Evolutionary conservation across 1,284 basidiomycete species (phyloP), one percentile per base, ranked within the genome.

Genomic region (Cryptococcus sp.): DNA sequence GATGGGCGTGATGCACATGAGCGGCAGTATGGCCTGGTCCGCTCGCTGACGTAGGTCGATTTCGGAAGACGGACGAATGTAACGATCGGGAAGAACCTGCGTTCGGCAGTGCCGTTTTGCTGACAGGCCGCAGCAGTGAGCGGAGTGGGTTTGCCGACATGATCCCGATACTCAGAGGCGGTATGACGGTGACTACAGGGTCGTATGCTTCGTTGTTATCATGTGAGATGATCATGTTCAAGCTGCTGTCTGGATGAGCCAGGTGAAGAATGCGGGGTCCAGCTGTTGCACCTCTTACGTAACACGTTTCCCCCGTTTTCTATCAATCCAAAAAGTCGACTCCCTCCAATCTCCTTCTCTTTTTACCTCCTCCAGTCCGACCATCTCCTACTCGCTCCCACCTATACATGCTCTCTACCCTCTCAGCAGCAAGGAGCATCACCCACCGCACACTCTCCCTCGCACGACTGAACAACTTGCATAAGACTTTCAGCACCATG

Each of bases 401-500:
- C 25, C 40, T 42, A 23, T 60, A 60, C 55, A 60, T 60, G 59
- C 59, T 53, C 51, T 56, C 52, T 35, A 22, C 51, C 40, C 25
- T 53, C 23, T 27, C 19, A 35, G 17, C 51, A 27, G 20, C 40
- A 23, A 27, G n/a, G 20, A 27, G 44, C 19, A 53, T 17, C 38
- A 35, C 31, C 31, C 16, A 42, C 41, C 16, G 42, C 41, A 45
- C 11, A 4, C 31, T 35, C 31, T 35, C 8, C 13, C 13, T 8
- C 31, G 13, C 31, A 35, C 31, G 31, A 35, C 31, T 35, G 31
- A 3, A 35, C 13, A 8, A 35, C 31, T 35, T 35, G 31, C 31
- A 35, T 8, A 35, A 35, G 31, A 35, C 31, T 10, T 35, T 35
- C 31, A 47, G 19, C 53, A 71, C 51, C 46, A 91, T 91, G 23